phyloP scores from a whole-genome alignment of 257 asterid species.

The Primulina huaijiensis region DNA sequence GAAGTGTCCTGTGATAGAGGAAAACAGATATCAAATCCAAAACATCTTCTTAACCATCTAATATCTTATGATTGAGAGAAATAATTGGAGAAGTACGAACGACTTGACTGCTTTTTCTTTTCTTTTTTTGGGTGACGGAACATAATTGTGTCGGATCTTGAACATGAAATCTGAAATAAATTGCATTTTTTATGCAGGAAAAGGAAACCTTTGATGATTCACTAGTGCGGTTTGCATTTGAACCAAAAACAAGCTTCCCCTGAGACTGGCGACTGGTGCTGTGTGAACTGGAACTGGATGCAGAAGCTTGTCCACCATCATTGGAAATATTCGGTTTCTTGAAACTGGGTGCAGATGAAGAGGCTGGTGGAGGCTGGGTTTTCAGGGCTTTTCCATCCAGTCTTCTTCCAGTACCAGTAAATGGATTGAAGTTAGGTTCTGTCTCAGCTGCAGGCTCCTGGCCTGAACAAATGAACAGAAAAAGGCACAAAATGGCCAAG shows the following conservation, averaged over 20 bases:
- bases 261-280: slow-evolving; percentile 65
- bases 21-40: slow-evolving; percentile 10
- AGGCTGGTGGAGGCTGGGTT: slow-evolving; percentile 47
- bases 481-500: neutral
- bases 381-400: slow-evolving; percentile 83
- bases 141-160: neutral
- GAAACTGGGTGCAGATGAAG: slow-evolving; percentile 49
- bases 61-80: neutral
- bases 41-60: neutral
- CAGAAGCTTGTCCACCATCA: slow-evolving; percentile 41
- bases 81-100: neutral
- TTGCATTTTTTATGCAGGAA: neutral
- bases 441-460: slow-evolving; percentile 55
- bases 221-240: slow-evolving; percentile 50
- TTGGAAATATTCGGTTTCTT: slow-evolving; percentile 38
- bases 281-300: slow-evolving; percentile 63
- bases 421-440: slow-evolving; percentile 81
- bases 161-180: neutral
- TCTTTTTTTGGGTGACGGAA: neutral
- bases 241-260: slow-evolving; percentile 94
- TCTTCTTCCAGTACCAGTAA: slow-evolving; percentile 77
- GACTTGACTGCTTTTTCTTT: neutral
- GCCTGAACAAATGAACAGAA: slow-evolving; percentile 33
- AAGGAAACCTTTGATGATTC: slow-evolving; percentile 54
- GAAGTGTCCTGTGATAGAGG: slow-evolving; percentile 45